phyloP scores from a whole-genome alignment of 371 early-diverging fungal species.

The Lichtheimia corymbifera region DNA sequence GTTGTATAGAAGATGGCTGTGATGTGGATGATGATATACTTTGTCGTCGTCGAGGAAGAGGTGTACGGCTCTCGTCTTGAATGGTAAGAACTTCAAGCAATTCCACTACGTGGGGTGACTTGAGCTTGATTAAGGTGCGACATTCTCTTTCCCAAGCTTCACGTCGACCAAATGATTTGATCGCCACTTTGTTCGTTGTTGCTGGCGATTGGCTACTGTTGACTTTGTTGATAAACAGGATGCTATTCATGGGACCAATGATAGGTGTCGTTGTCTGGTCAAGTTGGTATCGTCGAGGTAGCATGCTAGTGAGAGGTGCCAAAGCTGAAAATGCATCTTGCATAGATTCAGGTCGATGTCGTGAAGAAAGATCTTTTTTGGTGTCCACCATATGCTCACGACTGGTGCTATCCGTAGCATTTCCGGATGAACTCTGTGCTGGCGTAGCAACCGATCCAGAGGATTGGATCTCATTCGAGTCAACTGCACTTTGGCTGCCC shows the following conservation, averaged over 20 bases:
- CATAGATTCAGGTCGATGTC: neutral
- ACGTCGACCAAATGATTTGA: conserved; percentile 49
- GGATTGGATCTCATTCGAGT: neutral
- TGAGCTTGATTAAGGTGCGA: conserved; percentile 37
- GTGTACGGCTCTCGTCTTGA: conserved; percentile 25
- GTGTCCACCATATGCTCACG: neutral
- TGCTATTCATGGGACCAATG: conserved; percentile 40
- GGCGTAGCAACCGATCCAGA: neutral
- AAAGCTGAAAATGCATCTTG: conserved; percentile 13
- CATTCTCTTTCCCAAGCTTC: conserved; percentile 58
- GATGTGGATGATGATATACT: neutral
- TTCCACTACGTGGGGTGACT: conserved; percentile 36
- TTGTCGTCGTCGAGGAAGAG: conserved; percentile 2
- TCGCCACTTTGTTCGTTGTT: conserved; percentile 13
- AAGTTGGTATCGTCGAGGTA: conserved; percentile 40
- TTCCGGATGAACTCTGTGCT: neutral
- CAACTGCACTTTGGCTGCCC: neutral
- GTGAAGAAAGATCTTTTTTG: neutral
- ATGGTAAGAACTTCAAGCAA: conserved; percentile 48
- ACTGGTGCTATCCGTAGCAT: conserved; percentile 1
- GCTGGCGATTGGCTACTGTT: conserved; percentile 1
- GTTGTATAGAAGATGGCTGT: no score
- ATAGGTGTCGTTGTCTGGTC: conserved; percentile 31
- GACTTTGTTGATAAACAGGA: conserved; percentile 29
- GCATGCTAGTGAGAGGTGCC: conserved; percentile 16